Evolutionary conservation across 1,284 basidiomycete genomes (phyloP).

Genomic region (Entoloma clypeatum): DNA sequence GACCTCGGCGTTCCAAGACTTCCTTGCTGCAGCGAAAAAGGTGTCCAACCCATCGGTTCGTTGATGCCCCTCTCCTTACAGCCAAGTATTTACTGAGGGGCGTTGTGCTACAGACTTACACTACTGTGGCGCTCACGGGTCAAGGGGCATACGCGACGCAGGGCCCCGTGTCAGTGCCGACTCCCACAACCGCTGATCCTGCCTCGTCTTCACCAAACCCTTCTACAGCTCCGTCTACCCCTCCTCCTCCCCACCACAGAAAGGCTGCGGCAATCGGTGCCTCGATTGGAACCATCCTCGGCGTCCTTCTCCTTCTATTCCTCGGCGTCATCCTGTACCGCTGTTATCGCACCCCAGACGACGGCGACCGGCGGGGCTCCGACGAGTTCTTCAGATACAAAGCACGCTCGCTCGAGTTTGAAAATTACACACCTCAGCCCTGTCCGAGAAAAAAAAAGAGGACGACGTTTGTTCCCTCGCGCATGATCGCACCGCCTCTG

Average conservation of each 20-base stretch:
- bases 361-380: conserved; percentile 11
- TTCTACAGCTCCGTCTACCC: neutral
- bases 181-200: conserved; percentile 3
- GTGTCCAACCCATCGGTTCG: conserved; percentile 26
- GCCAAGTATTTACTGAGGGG: too few relatives aligned
- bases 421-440: neutral
- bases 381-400: conserved; percentile 19
- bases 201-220: conserved; percentile 2
- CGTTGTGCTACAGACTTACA: conserved; percentile 12
- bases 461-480: conserved; percentile 3
- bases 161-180: conserved; percentile 1
- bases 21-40: conserved; percentile 25
- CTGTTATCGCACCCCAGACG: conserved; percentile 11
- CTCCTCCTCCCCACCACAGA: conserved; percentile 15
- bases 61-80: too few relatives aligned
- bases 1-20: conserved; percentile 22
- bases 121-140: conserved; percentile 22
- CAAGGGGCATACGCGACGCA: conserved; percentile 27
- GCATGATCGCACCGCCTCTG: too few relatives aligned
- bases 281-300: conserved; percentile 31
- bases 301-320: conserved; percentile 22
- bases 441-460: too few relatives aligned
- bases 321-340: conserved; percentile 13
- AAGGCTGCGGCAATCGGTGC: too few relatives aligned
- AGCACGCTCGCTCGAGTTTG: conserved; percentile 7